These are phyloP conservation scores for Pleurotus platypus DNA, from an alignment of 768 basidiomycete genomes.

Conservation along the genomic window DNA sequence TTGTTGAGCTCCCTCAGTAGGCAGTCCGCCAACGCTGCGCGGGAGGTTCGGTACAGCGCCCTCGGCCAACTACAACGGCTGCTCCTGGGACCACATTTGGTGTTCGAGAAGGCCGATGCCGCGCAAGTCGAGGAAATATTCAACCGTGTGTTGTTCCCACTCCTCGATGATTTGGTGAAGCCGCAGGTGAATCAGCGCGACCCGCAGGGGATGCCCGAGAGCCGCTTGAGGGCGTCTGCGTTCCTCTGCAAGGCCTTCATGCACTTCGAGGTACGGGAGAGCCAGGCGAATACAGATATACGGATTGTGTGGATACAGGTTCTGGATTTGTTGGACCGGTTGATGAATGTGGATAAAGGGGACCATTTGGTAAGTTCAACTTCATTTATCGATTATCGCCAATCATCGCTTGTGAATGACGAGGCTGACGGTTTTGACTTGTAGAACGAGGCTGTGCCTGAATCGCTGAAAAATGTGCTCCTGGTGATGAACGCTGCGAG, in stretches of 20 bases:
- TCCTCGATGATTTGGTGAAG: constrained; percentile 87
- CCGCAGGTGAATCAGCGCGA: constrained; percentile 78
- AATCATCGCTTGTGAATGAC: background rate
- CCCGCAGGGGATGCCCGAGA: constrained; percentile 87
- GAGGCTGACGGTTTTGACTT: background rate
- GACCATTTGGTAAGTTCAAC: constrained; percentile 75
- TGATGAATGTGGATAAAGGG: constrained; percentile 82
- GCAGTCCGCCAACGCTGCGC: constrained; percentile 78
- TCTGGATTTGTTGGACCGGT: constrained; percentile 80
- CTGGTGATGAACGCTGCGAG: constrained; percentile 92
- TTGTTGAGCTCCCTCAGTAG: constrained; percentile 68
- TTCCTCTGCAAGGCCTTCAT: constrained; percentile 94
- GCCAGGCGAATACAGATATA: constrained; percentile 57
- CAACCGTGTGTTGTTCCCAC: constrained; percentile 85
- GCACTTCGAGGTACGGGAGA: constrained; percentile 82
- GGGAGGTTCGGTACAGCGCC: constrained; percentile 79
- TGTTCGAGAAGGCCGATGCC: constrained; percentile 55
- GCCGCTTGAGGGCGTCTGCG: constrained; percentile 82
- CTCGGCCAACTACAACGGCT: constrained; percentile 81
- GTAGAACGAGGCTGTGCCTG: constrained; percentile 92
- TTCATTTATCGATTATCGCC: background rate
- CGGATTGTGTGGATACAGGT: constrained; percentile 84
- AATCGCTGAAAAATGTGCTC: constrained; percentile 94
- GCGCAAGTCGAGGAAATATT: constrained; percentile 78
- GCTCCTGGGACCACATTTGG: constrained; percentile 72